These are phyloP conservation scores for Candida fluviatilis DNA, from an alignment of 805 yeast species.

Conservation along the genomic window DNA sequence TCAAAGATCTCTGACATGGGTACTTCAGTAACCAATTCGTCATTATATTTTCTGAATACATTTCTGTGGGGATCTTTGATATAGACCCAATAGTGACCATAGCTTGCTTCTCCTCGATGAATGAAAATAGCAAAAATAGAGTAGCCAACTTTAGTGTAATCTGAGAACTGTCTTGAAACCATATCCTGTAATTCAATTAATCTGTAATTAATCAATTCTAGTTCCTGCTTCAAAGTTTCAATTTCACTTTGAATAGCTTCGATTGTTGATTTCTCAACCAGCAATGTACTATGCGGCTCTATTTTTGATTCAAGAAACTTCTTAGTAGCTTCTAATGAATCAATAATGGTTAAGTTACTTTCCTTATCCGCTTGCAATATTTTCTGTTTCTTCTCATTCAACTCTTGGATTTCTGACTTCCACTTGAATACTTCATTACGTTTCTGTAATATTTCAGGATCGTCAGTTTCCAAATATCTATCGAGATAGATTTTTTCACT, in stretches of 20 bases:
- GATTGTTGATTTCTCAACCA: constrained; percentile 45
- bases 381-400: constrained; percentile 41
- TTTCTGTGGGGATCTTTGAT: constrained; percentile 69
- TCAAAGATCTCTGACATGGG: constrained; percentile 61
- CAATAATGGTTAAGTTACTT: constrained; percentile 32
- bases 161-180: constrained; percentile 58
- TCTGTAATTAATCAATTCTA: constrained; percentile 37
- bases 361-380: constrained; percentile 40
- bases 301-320: constrained; percentile 49
- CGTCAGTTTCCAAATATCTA: constrained; percentile 73
- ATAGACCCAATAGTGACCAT: constrained; percentile 97
- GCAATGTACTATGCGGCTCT: constrained; percentile 26
- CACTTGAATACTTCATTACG: constrained; percentile 58
- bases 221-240: constrained; percentile 41
- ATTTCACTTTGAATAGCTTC: constrained; percentile 46
- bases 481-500: constrained; percentile 79
- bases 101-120: constrained; percentile 93
- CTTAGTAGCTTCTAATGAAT: constrained; percentile 48
- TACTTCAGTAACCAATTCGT: constrained; percentile 89
- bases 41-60: constrained; percentile 86
- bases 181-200: constrained; percentile 42
- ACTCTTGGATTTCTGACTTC: constrained; percentile 49
- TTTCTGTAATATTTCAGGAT: constrained; percentile 47
- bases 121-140: constrained; percentile 87
- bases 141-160: constrained; percentile 65